A percentile compares a stretch with the other conserved stretches of the same genome.
These are phyloP conservation scores for Fusarium dimerum DNA, from an alignment of 2,329 filamentous ascomycete species.

Conservation along the genomic window DNA sequence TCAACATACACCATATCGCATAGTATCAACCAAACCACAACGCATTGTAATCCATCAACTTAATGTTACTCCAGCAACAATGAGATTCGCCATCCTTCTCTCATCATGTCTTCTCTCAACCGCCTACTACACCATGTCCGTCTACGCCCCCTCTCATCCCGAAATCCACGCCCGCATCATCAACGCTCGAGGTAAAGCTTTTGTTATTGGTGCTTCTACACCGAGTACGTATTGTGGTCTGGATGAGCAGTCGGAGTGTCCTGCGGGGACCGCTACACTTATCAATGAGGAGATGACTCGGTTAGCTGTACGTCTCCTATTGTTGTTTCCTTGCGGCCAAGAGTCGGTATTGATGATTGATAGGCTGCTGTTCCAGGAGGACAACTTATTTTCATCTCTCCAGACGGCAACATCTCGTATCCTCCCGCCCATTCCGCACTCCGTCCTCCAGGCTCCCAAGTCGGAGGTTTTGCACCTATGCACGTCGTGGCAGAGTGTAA, in stretches of 20 bases:
- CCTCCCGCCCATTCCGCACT: slow-evolving; percentile 54
- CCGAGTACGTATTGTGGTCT: slow-evolving; percentile 31
- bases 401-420: slow-evolving; percentile 56
- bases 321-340: too few relatives aligned
- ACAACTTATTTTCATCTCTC: slow-evolving; percentile 59
- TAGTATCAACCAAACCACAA: too few relatives aligned
- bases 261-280: slow-evolving; percentile 28
- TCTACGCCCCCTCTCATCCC: slow-evolving; percentile 23
- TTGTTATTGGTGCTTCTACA: slow-evolving; percentile 29
- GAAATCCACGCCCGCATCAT: slow-evolving; percentile 26
- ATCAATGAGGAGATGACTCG: slow-evolving; percentile 31
- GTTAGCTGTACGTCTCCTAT: slow-evolving; percentile 23
- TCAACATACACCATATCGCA: too few relatives aligned
- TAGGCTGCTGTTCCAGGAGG: slow-evolving; percentile 61
- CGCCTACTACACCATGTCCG: slow-evolving; percentile 29
- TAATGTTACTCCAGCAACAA: neutral
- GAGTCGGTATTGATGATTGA: neutral
- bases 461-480: slow-evolving; percentile 48
- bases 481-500: slow-evolving; percentile 27
- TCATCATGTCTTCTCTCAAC: neutral
- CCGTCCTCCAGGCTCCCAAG: slow-evolving; percentile 51
- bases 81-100: slow-evolving; percentile 14
- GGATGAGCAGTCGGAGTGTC: slow-evolving; percentile 22
- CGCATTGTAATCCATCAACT: too few relatives aligned
- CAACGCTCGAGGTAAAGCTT: slow-evolving; percentile 29